Percentiles rank a stretch among this genome's conserved stretches.
Conservation (phyloP, 2,329 filamentous ascomycete genomes). For the Xylaria sp. region DNA sequence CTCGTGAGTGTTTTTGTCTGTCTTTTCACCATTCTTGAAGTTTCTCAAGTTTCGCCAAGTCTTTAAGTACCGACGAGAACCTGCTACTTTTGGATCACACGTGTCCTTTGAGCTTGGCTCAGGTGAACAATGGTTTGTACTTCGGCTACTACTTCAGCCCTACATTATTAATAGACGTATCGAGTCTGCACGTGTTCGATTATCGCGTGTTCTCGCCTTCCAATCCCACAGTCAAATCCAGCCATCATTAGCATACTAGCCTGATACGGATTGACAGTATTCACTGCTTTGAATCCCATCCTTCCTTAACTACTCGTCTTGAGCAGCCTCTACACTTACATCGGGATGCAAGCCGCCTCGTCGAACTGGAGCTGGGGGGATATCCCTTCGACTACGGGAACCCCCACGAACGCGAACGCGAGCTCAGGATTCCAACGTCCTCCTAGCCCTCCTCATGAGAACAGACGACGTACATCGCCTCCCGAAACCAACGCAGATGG, state of each 20-base stretch:
- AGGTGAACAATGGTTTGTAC: constrained; percentile 36
- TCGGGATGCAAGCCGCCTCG: constrained; percentile 32
- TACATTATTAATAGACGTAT: constrained; percentile 27
- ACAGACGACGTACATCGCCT: constrained; percentile 33
- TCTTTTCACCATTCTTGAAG: background rate
- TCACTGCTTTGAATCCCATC: constrained; percentile 6
- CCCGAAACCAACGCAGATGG: constrained; percentile 36
- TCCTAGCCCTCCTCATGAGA: constrained; percentile 31
- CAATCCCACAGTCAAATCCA: constrained; percentile 1
- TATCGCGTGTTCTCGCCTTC: constrained; percentile 6
- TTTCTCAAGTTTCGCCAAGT: constrained; percentile 4
- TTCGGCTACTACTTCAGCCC: constrained; percentile 25
- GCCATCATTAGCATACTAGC: background rate
- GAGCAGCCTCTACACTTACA: constrained; percentile 15
- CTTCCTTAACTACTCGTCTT: constrained; percentile 17
- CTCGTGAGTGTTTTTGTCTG: constrained; percentile 3
- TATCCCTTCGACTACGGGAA: constrained; percentile 8
- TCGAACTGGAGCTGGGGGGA: constrained; percentile 32
- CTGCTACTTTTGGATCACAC: constrained; percentile 28
- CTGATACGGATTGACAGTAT: constrained; percentile 6
- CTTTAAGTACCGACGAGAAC: constrained; percentile 16
- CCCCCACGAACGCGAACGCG: constrained; percentile 1
- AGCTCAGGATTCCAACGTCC: constrained; percentile 23
- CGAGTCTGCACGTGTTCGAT: constrained; percentile 13
- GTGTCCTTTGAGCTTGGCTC: constrained; percentile 33